Conservation (phyloP, 176 grass and related monocot genomes). For the Guadua angustifolia region DNA sequence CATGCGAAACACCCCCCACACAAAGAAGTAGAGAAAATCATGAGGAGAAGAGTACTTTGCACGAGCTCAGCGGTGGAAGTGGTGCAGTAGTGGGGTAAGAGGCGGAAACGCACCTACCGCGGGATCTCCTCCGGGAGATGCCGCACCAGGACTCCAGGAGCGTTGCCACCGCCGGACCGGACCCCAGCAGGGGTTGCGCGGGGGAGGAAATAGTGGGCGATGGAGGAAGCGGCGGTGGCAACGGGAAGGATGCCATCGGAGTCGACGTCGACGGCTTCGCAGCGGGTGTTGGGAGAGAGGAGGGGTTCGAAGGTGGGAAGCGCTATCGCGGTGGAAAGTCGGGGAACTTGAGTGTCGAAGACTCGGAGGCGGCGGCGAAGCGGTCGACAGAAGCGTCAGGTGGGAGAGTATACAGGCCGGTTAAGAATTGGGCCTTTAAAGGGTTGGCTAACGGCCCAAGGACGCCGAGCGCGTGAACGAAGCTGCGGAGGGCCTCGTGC, state of each 20-base stretch:
- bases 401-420: neutral
- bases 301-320: neutral
- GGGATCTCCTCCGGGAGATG: conserved; percentile 58
- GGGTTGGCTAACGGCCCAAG: too few relatives aligned
- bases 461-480: too few relatives aligned
- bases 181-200: neutral
- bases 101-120: conserved; percentile 38
- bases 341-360: too few relatives aligned
- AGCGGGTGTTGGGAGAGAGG: neutral
- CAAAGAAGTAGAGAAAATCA: neutral
- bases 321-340: conserved; percentile 3
- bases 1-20: neutral
- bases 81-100: conserved; percentile 50
- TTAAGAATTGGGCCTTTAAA: neutral
- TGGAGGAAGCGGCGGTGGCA: neutral
- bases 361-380: neutral
- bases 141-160: conserved; percentile 42
- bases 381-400: neutral
- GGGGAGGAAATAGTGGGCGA: neutral
- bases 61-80: conserved; percentile 44
- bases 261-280: too few relatives aligned
- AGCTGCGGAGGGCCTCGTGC: too few relatives aligned
- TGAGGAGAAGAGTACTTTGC: conserved; percentile 37
- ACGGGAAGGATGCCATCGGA: neutral
- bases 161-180: neutral